Evolutionary conservation across 495 filamentous ascomycete species (phyloP).

Genomic region (Cudoniella acicularis): DNA sequence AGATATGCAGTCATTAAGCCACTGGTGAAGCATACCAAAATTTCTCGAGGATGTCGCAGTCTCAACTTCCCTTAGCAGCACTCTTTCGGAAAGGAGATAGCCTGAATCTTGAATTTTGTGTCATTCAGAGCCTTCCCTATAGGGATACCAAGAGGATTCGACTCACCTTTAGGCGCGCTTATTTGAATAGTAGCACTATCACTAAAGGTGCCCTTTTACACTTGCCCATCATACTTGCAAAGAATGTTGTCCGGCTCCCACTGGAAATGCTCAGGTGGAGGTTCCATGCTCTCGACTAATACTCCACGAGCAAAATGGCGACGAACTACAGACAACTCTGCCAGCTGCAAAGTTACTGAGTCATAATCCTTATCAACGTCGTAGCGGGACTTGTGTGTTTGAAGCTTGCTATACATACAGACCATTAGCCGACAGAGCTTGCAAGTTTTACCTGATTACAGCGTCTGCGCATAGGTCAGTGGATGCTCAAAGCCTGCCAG

Average conservation of each 20-base stretch:
- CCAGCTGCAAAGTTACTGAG: neutral
- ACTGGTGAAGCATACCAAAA: neutral
- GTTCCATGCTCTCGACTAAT: neutral
- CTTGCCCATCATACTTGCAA: neutral
- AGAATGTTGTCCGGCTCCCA: neutral
- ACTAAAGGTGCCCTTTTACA: neutral
- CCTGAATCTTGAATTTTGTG: neutral
- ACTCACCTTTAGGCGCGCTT: neutral
- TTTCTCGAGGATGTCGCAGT: neutral
- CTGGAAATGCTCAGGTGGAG: neutral
- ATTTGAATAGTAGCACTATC: neutral
- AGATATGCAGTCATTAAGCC: neutral
- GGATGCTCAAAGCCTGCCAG: neutral
- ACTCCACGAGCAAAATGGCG: neutral
- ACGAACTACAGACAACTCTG: neutral
- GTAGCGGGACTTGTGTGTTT: neutral
- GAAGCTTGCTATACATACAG: neutral
- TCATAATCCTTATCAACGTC: slow-evolving; percentile 1
- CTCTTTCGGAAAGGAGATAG: neutral
- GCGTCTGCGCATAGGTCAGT: neutral
- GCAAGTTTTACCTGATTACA: neutral
- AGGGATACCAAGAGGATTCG: neutral
- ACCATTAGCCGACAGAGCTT: slow-evolving; percentile 2
- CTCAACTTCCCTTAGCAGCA: neutral
- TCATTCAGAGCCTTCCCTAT: neutral